A percentile compares a stretch with the other conserved stretches of the same genome.
These are phyloP conservation scores for Moelleriella libera DNA, from an alignment of 2,329 filamentous ascomycete species.

Conservation along the genomic window DNA sequence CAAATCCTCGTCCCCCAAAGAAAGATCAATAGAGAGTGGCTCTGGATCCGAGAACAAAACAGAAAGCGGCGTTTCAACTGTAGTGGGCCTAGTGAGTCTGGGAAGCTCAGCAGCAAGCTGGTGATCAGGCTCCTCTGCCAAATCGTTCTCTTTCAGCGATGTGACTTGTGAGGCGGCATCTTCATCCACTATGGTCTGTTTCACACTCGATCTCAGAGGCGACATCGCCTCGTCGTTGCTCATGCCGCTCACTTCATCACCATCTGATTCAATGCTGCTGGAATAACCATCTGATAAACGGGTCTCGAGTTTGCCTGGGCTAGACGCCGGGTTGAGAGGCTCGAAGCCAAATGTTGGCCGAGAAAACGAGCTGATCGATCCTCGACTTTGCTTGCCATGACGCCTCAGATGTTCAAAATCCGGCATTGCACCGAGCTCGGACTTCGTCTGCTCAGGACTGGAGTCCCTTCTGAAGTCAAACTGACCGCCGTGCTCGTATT, in stretches of 20 bases:
- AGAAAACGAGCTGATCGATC: constrained; percentile 11
- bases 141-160: constrained; percentile 34
- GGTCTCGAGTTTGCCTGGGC: constrained; percentile 22
- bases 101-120: constrained; percentile 35
- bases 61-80: constrained; percentile 33
- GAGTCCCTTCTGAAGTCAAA: constrained; percentile 29
- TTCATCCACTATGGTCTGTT: constrained; percentile 29
- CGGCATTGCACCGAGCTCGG: constrained; percentile 21
- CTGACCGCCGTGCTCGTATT: constrained; percentile 41
- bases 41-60: constrained; percentile 47
- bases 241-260: constrained; percentile 37
- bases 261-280: constrained; percentile 38
- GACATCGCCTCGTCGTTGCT: constrained; percentile 35
- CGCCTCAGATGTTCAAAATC: constrained; percentile 34
- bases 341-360: constrained; percentile 14
- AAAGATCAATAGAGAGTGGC: constrained; percentile 30
- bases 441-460: constrained; percentile 14
- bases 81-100: constrained; percentile 31
- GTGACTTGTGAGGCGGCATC: constrained; percentile 38
- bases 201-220: constrained; percentile 32
- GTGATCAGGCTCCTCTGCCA: constrained; percentile 29
- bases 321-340: constrained; percentile 12
- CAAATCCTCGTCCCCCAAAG: constrained; percentile 41
- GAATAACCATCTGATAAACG: constrained; percentile 30
- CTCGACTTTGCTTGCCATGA: constrained; percentile 27